Conservation (phyloP, 78 protist genomes). For the Isochrysis galbana region DNA sequence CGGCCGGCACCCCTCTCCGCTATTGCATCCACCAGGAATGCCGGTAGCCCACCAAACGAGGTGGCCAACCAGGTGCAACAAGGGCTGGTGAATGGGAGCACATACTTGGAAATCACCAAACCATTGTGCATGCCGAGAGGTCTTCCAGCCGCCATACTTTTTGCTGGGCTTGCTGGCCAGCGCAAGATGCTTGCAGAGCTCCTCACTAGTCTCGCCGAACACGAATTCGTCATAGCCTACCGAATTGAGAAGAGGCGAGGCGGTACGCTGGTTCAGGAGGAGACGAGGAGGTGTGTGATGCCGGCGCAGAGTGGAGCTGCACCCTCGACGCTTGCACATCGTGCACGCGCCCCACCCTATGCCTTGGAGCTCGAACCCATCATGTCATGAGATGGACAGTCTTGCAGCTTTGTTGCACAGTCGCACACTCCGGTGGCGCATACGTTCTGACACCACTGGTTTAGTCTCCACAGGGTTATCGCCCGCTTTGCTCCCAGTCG, state of each 20-base stretch:
- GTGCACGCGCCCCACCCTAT: neutral
- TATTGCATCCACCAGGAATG: too few relatives aligned
- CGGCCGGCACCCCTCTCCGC: too few relatives aligned
- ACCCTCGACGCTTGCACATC: neutral
- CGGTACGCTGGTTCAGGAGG: neutral
- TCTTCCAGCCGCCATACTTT: too few relatives aligned
- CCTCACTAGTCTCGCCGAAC: neutral
- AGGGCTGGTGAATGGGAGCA: too few relatives aligned
- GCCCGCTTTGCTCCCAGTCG: neutral
- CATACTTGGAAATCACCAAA: too few relatives aligned
- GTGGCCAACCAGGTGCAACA: too few relatives aligned
- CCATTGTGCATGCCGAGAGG: too few relatives aligned
- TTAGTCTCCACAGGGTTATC: neutral
- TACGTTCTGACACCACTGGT: neutral
- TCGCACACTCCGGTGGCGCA: neutral
- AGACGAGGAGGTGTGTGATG: neutral
- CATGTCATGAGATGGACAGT: too few relatives aligned
- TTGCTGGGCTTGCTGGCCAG: too few relatives aligned
- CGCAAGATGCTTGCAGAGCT: too few relatives aligned
- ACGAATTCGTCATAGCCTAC: conserved; percentile 16
- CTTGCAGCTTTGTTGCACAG: neutral
- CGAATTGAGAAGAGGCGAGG: neutral
- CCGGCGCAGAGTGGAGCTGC: neutral
- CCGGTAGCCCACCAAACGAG: too few relatives aligned
- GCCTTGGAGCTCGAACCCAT: too few relatives aligned